These are phyloP conservation scores for Globisporangium apiculatum DNA, from an alignment of 352 stramenopile species.

Conservation along the genomic window DNA sequence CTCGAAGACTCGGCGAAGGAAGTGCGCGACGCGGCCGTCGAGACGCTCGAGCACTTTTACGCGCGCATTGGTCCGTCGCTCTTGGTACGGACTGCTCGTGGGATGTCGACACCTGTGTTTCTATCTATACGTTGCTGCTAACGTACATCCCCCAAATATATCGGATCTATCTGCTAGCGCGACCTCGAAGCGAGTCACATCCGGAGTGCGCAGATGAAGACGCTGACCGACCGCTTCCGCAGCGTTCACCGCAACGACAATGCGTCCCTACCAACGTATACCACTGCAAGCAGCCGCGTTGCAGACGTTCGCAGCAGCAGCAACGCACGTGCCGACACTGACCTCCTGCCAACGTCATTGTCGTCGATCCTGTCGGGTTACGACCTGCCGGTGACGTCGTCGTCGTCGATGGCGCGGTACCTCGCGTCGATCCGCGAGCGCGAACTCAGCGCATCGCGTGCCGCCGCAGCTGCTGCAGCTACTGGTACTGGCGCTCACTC, in stretches of 20 bases:
- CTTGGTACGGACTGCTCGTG: constrained; percentile 27
- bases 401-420: constrained; percentile 50
- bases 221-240: constrained; percentile 47
- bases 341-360: constrained; percentile 14
- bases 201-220: constrained; percentile 69
- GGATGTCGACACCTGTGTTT: background rate
- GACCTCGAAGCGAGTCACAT: constrained; percentile 74
- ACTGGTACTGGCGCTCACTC: constrained; percentile 19
- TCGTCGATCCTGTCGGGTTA: constrained; percentile 46
- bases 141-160: too few relatives aligned
- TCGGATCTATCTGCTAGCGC: constrained; percentile 20
- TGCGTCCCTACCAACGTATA: too few relatives aligned
- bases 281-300: background rate
- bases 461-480: constrained; percentile 8
- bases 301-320: constrained; percentile 1
- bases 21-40: constrained; percentile 67
- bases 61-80: constrained; percentile 52
- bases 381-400: constrained; percentile 24
- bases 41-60: constrained; percentile 70
- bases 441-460: constrained; percentile 18
- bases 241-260: constrained; percentile 6
- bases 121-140: too few relatives aligned
- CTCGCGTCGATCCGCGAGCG: constrained; percentile 38
- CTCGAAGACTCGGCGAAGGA: constrained; percentile 82
- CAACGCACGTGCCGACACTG: background rate